These are phyloP conservation scores for Tolypocladium tropicale DNA, from an alignment of 2,329 filamentous ascomycete genomes.

Conservation along the genomic window DNA sequence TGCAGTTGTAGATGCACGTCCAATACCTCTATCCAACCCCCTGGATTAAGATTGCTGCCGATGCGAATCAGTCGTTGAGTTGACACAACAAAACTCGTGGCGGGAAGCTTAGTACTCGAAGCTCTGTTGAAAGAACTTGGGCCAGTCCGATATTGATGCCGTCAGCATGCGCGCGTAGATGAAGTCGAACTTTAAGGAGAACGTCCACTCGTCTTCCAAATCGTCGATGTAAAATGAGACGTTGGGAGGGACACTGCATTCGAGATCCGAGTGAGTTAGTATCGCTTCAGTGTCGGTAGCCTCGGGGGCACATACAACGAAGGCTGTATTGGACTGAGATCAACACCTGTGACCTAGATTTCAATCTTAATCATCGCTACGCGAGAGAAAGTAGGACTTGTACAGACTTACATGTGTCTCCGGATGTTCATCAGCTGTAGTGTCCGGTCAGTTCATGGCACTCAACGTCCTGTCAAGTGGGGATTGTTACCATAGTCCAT, in stretches of 20 bases:
- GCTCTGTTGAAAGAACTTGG: slow-evolving; percentile 24
- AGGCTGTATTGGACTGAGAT: slow-evolving; percentile 32
- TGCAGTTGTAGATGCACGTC: slow-evolving; percentile 28
- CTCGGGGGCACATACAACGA: slow-evolving; percentile 14
- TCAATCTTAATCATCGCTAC: neutral
- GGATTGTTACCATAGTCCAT: slow-evolving; percentile 35
- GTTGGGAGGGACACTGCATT: slow-evolving; percentile 34
- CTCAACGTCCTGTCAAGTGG: no score
- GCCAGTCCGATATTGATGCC: slow-evolving; percentile 23
- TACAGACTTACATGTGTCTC: slow-evolving; percentile 13
- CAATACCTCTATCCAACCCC: slow-evolving; percentile 32
- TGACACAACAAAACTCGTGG: neutral
- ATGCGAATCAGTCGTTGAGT: neutral
- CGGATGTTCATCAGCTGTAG: slow-evolving; percentile 17
- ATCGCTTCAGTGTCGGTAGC: no score
- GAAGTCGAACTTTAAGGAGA: slow-evolving; percentile 27
- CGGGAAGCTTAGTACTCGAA: slow-evolving; percentile 15
- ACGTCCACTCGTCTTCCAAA: slow-evolving; percentile 29
- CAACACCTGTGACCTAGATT: slow-evolving; percentile 25
- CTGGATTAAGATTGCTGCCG: slow-evolving; percentile 23
- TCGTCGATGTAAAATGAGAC: slow-evolving; percentile 36
- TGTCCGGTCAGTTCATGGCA: neutral
- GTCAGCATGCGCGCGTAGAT: slow-evolving; percentile 29
- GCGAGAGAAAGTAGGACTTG: accelerated
- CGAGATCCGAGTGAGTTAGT: neutral